These are phyloP conservation scores for Leishmania tarentolae DNA, from an alignment of 208 protist species.

Conservation along the genomic window DNA sequence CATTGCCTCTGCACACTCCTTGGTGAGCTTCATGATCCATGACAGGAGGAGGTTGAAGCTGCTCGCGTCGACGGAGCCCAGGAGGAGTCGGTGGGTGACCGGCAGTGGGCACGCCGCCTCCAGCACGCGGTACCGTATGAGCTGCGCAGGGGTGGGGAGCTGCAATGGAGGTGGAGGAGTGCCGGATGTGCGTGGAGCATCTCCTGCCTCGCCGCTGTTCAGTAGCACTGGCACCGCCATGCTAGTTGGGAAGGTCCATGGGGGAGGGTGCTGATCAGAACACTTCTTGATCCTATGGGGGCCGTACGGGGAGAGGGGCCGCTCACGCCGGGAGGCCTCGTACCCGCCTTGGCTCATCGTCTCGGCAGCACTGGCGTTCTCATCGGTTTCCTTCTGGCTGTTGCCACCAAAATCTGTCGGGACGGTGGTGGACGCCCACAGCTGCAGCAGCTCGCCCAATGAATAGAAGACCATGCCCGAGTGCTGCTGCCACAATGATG, in stretches of 20 bases:
- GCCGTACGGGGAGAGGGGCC: neutral
- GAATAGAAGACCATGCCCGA: constrained; percentile 27
- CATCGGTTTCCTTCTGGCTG: constrained; percentile 1
- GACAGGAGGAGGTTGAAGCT: constrained; percentile 2
- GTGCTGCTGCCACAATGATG: neutral
- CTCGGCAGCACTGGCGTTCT: neutral
- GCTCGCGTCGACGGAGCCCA: constrained; percentile 17
- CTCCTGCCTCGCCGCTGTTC: neutral
- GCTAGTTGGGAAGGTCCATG: neutral
- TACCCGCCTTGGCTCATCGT: neutral
- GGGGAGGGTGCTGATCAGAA: neutral
- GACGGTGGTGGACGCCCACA: constrained; percentile 5
- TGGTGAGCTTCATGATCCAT: constrained; percentile 15
- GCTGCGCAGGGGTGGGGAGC: constrained; percentile 21
- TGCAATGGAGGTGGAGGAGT: neutral
- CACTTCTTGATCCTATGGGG: neutral
- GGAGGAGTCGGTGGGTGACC: constrained; percentile 24
- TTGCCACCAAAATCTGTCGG: neutral
- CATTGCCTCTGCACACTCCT: constrained; percentile 14
- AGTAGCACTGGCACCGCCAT: neutral
- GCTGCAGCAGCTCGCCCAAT: constrained; percentile 25
- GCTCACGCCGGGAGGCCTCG: neutral
- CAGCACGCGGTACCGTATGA: constrained; percentile 24
- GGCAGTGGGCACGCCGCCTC: constrained; percentile 15
- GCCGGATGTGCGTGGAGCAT: neutral